Evolutionary conservation across 176 grass and related monocot genomes (phyloP).

Genomic region (Triticum monococcum): DNA sequence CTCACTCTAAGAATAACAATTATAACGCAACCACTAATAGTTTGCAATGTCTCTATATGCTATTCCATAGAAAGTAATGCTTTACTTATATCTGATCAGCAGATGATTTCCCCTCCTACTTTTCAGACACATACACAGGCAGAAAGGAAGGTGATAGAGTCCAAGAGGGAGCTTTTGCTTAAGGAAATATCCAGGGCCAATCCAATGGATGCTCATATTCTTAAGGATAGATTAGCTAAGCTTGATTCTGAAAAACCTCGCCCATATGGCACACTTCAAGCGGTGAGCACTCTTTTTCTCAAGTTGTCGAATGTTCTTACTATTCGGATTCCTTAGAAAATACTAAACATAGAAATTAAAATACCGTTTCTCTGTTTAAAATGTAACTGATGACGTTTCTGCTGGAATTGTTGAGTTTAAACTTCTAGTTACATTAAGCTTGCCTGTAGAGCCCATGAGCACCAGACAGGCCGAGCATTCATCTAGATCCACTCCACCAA

Average conservation of each 20-base stretch:
- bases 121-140: conserved; percentile 96
- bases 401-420: not conserved
- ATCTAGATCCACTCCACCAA: not conserved
- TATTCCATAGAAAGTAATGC: not conserved
- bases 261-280: conserved; percentile 79
- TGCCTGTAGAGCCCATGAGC: not conserved
- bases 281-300: conserved; percentile 56
- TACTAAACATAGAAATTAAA: conserved; percentile 14
- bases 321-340: not conserved
- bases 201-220: conserved; percentile 42
- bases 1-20: not conserved
- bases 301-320: not conserved
- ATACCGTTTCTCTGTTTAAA: not conserved
- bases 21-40: not conserved
- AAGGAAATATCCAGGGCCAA: conserved; percentile 56
- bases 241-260: conserved; percentile 67
- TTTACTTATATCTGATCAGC: conserved; percentile 15
- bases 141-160: conserved; percentile 90
- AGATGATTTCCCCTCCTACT: not conserved
- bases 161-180: conserved; percentile 68
- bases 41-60: not conserved
- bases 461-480: not conserved
- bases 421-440: not conserved
- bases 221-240: conserved; percentile 60
- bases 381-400: not conserved